Evolutionary conservation across 1,284 basidiomycete genomes (phyloP), one percentile per base, ranked within the genome.

Genomic region (Ceratobasidium theobromae): DNA sequence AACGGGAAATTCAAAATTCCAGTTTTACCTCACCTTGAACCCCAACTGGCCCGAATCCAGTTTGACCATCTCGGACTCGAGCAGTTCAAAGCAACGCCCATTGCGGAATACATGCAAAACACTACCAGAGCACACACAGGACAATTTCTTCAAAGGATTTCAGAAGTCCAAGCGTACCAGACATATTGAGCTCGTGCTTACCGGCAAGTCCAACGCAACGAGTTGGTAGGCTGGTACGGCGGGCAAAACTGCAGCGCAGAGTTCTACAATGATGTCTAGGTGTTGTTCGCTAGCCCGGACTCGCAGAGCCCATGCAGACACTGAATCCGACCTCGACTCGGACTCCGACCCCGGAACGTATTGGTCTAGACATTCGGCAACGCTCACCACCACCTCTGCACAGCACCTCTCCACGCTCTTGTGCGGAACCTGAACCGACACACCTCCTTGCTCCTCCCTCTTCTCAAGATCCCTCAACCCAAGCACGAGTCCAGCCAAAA

Each of bases 401-500:
- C 27, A 40, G 16, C 33, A 46, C 16, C 21, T 27, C 18, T 33
- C 43, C 28, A 48, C 58, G 9, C 18, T 23, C 12, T 43, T 25
- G 3, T 43, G 40, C 8, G 53, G 32, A 9, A 45, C 33, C 23
- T 55, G 60, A 16, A 64, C n/a, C n/a, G n/a, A n/a, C n/a, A n/a
- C n/a, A n/a, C n/a, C n/a, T n/a, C n/a, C n/a, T n/a, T n/a, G n/a
- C n/a, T n/a, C 35, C 2, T 65, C 46, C 12, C 30, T 33, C 18
- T 58, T 52, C 43, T 58, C 35, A 40, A 68, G 40, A 28, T 69
- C 67, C 11, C 54, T 40, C 33, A 69, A 43, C 9, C 62, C 69
- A 6, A 46, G 48, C n/a, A 69, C 53, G 4, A 69, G 41, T 4
- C 69, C 69, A 21, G 38, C 49, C n/a, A 69, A 43, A 28, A 69